Conservation (phyloP, 805 yeast genomes). For the Candida multigemmis region DNA sequence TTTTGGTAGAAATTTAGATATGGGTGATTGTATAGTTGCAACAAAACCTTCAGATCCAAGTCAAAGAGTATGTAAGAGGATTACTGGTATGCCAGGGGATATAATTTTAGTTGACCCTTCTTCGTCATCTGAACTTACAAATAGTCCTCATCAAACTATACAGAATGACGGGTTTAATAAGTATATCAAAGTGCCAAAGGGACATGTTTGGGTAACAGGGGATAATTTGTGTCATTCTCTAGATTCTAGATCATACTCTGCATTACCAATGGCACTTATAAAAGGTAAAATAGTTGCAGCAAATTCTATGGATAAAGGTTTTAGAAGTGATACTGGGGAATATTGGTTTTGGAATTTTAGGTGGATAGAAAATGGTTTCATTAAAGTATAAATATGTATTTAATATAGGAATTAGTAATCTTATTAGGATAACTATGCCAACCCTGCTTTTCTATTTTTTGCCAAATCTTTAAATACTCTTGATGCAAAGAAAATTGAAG, state of each 20-base stretch:
- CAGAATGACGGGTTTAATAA: conserved; percentile 37
- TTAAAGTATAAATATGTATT: conserved; percentile 2
- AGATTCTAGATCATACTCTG: conserved; percentile 85
- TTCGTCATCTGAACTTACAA: conserved; percentile 35
- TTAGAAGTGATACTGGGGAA: conserved; percentile 23
- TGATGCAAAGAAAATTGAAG: conserved; percentile 56
- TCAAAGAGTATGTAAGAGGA: conserved; percentile 82
- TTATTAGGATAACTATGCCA: conserved; percentile 6
- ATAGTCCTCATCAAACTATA: conserved; percentile 13
- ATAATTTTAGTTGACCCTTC: conserved; percentile 74
- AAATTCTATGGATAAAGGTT: conserved; percentile 38
- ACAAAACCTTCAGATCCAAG: conserved; percentile 83
- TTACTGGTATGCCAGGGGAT: conserved; percentile 97
- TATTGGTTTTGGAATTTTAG: conserved; percentile 43
- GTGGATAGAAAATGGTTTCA: conserved; percentile 43
- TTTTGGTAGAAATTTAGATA: conserved; percentile 53
- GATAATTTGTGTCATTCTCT: conserved; percentile 82
- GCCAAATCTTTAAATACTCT: conserved; percentile 47
- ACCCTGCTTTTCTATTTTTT: conserved; percentile 19
- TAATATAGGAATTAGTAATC: neutral
- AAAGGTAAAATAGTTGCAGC: conserved; percentile 83
- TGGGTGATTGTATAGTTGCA: conserved; percentile 87
- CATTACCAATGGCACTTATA: conserved; percentile 81
- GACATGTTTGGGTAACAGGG: conserved; percentile 97
- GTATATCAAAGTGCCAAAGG: conserved; percentile 76